Evolutionary conservation across 2,329 filamentous ascomycete genomes (phyloP), one percentile per base, ranked within the genome.

Genomic region (Phialophora verrucosa): DNA sequence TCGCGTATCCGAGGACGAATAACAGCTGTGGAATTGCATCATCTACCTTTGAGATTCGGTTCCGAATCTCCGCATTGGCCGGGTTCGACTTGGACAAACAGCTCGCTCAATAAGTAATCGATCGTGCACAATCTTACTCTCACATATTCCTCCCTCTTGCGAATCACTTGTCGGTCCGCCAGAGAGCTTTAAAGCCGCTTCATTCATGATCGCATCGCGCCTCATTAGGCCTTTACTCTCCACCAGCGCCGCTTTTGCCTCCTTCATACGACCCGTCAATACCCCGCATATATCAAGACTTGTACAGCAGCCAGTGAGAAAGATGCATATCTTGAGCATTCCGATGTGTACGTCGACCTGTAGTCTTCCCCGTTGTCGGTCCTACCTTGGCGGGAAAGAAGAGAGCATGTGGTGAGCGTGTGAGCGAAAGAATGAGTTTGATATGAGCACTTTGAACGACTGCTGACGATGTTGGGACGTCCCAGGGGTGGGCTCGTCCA

Each of bases 261-360:
- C 68, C 4, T 66, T 68, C 47, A 62, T 70, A 17, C 66, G 65
- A 17, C 68, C 65, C 42, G 65, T 51, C 25, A 64, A 68, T 64
- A 68, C 65, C 63, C 68, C 68, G 62, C 68, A 58, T 47, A 51
- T 47, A 42, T 11, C 31, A 42, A 47, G 35, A 47, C 35, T 67
- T 29, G 62, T 49, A 32, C 63, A 66, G 58, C 65, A 64, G 65
- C 63, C 63, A 7, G 53, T 58, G 23, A 65, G 63, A 55, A 70
- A 68, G 57, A 84, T 84, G 82, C 82, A 84, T 79, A 77, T 84
- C 69, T 78, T 81, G 70, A 82, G 82, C 49, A 83, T 84, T 77
- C 82, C 82, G 20, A 84, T 84, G 82, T 84, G 82, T 84, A 79
- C 69, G 81, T 75, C 35, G 14, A 32, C 27, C 51, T 50, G 3